Evolutionary conservation across 2,329 filamentous ascomycete species (phyloP).

Genomic region (Madurella mycetomatis): DNA sequence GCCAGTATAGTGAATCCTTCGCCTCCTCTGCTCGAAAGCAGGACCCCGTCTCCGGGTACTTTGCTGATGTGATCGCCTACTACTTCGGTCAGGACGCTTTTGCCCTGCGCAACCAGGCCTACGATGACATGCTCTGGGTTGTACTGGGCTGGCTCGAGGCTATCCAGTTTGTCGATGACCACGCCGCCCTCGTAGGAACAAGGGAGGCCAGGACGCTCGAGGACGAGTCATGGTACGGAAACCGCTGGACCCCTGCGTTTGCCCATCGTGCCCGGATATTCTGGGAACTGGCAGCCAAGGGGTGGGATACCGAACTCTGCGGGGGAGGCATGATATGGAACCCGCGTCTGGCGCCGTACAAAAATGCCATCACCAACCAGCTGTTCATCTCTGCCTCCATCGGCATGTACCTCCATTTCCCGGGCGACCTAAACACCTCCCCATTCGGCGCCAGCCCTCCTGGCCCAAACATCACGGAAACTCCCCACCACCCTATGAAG

Average conservation of each 20-base stretch:
- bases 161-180: conserved; percentile 69
- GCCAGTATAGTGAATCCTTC: conserved; percentile 22
- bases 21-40: conserved; percentile 54
- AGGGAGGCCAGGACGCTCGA: not conserved
- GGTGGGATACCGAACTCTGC: conserved; percentile 80
- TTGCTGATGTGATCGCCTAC: conserved; percentile 68
- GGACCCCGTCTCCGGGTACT: conserved; percentile 79
- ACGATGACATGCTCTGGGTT: conserved; percentile 94
- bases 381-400: conserved; percentile 81
- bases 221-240: conserved; percentile 66
- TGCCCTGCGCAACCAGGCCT: conserved; percentile 68
- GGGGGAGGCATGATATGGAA: conserved; percentile 91
- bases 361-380: conserved; percentile 94
- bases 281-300: conserved; percentile 71
- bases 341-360: conserved; percentile 74
- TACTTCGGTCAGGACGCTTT: conserved; percentile 86
- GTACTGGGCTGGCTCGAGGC: conserved; percentile 86
- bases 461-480: conserved; percentile 13
- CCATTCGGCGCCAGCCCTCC: conserved; percentile 48
- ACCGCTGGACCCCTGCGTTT: conserved; percentile 69
- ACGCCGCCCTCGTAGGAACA: conserved; percentile 45
- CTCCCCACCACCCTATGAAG: conserved; percentile 34
- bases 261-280: conserved; percentile 80
- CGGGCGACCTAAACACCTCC: conserved; percentile 69
- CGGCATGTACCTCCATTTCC: conserved; percentile 85